Conservation (phyloP, 2,329 filamentous ascomycete genomes). For the Claviceps arundinis region DNA sequence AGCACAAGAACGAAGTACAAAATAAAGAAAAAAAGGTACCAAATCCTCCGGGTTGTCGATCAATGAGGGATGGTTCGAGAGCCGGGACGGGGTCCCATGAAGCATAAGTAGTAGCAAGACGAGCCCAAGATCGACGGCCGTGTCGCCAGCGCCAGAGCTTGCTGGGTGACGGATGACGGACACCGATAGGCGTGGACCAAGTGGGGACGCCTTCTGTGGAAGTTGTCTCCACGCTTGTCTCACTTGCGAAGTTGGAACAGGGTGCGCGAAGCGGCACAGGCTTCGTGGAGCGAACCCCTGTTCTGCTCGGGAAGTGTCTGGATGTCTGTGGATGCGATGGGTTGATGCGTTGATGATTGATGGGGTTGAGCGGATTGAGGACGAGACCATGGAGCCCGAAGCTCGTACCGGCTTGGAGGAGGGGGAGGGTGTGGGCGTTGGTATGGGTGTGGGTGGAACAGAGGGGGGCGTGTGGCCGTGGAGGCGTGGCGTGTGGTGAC, state of each 20-base stretch:
- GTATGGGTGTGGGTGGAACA: background rate
- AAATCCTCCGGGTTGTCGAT: slow-evolving; percentile 35
- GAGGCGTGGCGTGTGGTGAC: too few relatives aligned
- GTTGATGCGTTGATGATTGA: too few relatives aligned
- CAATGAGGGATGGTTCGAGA: slow-evolving; percentile 21
- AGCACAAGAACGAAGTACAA: slow-evolving; percentile 25
- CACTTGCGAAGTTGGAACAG: slow-evolving; percentile 33
- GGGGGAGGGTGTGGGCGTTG: background rate
- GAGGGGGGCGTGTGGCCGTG: background rate
- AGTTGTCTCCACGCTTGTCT: slow-evolving; percentile 31
- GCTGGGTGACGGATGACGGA: slow-evolving; percentile 6
- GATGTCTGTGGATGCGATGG: too few relatives aligned
- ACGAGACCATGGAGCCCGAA: slow-evolving; percentile 5
- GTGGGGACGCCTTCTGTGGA: slow-evolving; percentile 8
- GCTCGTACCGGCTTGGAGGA: slow-evolving; percentile 5
- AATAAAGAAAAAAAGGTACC: slow-evolving; percentile 26
- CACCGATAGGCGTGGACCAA: slow-evolving; percentile 9
- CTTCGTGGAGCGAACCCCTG: slow-evolving; percentile 3
- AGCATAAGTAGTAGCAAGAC: slow-evolving; percentile 38
- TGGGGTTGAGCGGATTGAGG: slow-evolving; percentile 7
- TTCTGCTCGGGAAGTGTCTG: slow-evolving; percentile 1
- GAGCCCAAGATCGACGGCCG: slow-evolving; percentile 26
- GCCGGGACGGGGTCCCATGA: slow-evolving; percentile 27
- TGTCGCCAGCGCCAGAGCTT: slow-evolving; percentile 11
- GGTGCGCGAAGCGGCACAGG: slow-evolving; percentile 9